These are phyloP conservation scores for Myxozyma geophila DNA, from an alignment of 805 yeast genomes.

Conservation along the genomic window DNA sequence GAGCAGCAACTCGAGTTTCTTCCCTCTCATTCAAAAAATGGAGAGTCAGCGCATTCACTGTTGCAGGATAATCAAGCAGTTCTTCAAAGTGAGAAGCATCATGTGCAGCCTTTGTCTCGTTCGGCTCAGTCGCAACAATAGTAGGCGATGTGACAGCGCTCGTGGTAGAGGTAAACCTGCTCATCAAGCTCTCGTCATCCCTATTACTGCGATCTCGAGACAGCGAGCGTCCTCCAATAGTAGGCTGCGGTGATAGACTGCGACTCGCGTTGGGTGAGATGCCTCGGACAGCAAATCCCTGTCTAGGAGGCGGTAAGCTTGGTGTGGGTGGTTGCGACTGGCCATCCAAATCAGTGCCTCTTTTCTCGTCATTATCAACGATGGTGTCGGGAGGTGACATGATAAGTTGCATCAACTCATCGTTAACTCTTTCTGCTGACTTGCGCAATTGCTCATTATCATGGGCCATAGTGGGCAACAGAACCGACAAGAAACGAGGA, in stretches of 20 bases:
- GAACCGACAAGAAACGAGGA: slow-evolving; percentile 72
- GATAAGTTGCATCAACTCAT: slow-evolving; percentile 59
- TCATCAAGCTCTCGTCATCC: slow-evolving; percentile 27
- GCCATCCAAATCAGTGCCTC: slow-evolving; percentile 2
- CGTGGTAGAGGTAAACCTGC: slow-evolving; percentile 12
- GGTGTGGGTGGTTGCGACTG: slow-evolving; percentile 21
- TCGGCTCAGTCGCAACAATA: slow-evolving; percentile 8
- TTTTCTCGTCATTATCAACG: slow-evolving; percentile 12
- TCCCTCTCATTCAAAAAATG: slow-evolving; percentile 79
- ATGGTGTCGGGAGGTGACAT: slow-evolving; percentile 48
- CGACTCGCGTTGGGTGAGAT: slow-evolving; percentile 19
- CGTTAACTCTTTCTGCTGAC: slow-evolving; percentile 61
- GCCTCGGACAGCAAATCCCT: slow-evolving; percentile 17
- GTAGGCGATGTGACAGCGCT: slow-evolving; percentile 22
- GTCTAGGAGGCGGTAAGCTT: slow-evolving; percentile 13
- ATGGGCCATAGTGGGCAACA: slow-evolving; percentile 66
- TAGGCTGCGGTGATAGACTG: slow-evolving; percentile 26
- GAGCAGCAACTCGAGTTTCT: slow-evolving; percentile 76
- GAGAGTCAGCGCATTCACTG: slow-evolving; percentile 70
- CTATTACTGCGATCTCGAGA: slow-evolving; percentile 19
- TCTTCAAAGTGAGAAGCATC: slow-evolving; percentile 6
- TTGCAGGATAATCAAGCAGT: slow-evolving; percentile 57
- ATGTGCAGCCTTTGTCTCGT: slow-evolving; percentile 32
- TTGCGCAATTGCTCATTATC: slow-evolving; percentile 55
- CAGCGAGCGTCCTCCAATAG: slow-evolving; percentile 16